These are phyloP conservation scores for Fragilariopsis cylindrus DNA, from an alignment of 108 stramenopile species.

Conservation along the genomic window DNA sequence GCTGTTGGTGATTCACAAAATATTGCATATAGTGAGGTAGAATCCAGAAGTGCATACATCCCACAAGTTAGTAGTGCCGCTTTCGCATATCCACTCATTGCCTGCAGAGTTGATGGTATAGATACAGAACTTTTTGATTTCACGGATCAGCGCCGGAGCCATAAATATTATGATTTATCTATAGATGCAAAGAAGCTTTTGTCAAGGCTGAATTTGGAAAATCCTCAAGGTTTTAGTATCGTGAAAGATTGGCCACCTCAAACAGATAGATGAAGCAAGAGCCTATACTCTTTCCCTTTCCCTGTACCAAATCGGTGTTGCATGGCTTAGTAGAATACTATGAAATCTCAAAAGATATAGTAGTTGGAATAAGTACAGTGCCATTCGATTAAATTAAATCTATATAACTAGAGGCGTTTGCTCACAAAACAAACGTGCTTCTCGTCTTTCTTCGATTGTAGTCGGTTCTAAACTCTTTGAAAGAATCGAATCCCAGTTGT, in stretches of 20 bases:
- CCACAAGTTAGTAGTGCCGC: slow-evolving; percentile 64
- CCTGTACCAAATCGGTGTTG: no score
- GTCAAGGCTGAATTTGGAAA: slow-evolving; percentile 19
- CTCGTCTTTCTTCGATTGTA: slow-evolving; percentile 15
- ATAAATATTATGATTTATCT: slow-evolving; percentile 71
- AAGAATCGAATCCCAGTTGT: slow-evolving; percentile 15
- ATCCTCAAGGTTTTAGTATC: slow-evolving; percentile 37
- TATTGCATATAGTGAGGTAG: slow-evolving; percentile 61
- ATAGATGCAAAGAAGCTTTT: slow-evolving; percentile 63
- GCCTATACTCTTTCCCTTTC: no score
- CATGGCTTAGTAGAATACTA: no score
- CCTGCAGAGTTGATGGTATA: slow-evolving; percentile 63
- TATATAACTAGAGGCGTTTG: slow-evolving; percentile 14
- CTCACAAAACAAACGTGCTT: slow-evolving; percentile 10
- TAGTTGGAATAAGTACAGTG: no score
- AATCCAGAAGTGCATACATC: slow-evolving; percentile 52
- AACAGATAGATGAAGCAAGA: background rate
- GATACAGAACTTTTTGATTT: slow-evolving; percentile 71
- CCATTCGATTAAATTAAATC: no score
- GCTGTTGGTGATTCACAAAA: slow-evolving; percentile 50
- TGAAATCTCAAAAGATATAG: no score
- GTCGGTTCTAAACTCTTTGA: background rate
- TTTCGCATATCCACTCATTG: slow-evolving; percentile 77
- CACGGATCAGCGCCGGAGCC: slow-evolving; percentile 64
- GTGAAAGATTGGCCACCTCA: slow-evolving; percentile 40